Base-by-base conservation (phyloP, 2,329 filamentous ascomycete genomes). In the Aspergillus neotritici region DNA sequence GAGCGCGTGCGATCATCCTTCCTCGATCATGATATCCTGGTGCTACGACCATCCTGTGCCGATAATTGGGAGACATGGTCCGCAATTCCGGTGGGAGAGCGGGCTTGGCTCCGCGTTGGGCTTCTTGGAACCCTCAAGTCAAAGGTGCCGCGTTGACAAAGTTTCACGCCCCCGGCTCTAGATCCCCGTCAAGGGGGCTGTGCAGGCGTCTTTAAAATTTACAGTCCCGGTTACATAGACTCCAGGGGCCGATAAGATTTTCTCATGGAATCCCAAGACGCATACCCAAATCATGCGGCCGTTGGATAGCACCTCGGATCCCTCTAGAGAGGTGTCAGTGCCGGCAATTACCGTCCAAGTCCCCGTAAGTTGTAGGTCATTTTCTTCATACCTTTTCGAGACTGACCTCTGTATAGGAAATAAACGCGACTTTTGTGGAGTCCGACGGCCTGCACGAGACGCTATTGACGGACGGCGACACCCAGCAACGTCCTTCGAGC, bases 31-130 rank as follows among this genome's bases (percentile, higher is more conserved):
- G 3, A 25, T 25, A 25, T 25, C 7, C 21, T 25, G 5, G 21
- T 25, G 21, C 21, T 8, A 9, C 21, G 21, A 25, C 7, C 21
- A 25, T 25, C 21, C 21, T 9, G 21, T 25, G 21, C 5, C 21
- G 21, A 5, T 25, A 25, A 25, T 25, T 25, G 21, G 21, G 21
- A 25, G 21, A 25, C 9, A 25, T 25, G 3, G 7, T 25, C 7
- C 7, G 21, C 21, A 25, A 9, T 6, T 25, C 21, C 6, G 21
- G 21, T 43, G 41, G 35, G 39, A n/a, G 35, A 9, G 41, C 41
- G 41, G 41, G 7, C 42, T 44, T 44, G 42, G 42, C 42, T 33
- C 21, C 35, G 35, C 42, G 42, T 34, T 25, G 16, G 31, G 3
- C 13, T 15, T 43, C 35, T 44, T 37, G 36, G 36, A 25, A 31